Base-by-base conservation (phyloP, 164 flowering plant species). In the Magnolia officinalis region DNA sequence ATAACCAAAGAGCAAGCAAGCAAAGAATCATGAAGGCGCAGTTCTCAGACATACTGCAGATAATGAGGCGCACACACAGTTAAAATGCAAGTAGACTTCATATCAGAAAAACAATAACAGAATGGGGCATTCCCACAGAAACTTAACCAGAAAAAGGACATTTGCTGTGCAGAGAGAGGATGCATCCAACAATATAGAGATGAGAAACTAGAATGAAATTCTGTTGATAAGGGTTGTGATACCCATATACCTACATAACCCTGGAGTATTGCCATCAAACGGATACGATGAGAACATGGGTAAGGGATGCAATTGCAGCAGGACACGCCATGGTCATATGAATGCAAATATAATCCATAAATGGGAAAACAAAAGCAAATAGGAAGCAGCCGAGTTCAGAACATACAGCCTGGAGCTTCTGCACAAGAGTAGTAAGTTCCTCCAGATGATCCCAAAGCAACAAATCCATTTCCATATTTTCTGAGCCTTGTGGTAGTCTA, bases 381-480 rank as follows among this genome's bases (percentile, higher is more conserved):
- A 23, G 13, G 69, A 75, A 51, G 63, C 52, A 51, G 66, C 9
- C 61, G 64, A 72, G 73, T 20, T 58, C 4, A 76, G 75, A 68
- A 85, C 94, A 77, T 92, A 94, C 98, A 71, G 90, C 89, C 74
- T 80, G 82, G 72, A 94, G 93, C 82, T 81, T 92, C 82, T 86
- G 86, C 73, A 90, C 86, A 63, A 94, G 87, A 83, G 59, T 74
- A 29, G 84, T 81, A 75, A 94, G 87, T 29, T 87, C 84, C 70
- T 87, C 84, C 68, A 90, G 69, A 80, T 87, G 90, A 79, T 89
- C 74, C 97, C 92, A 92, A 73, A 94, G 90, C 80, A 90, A 74
- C 74, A 74, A 70, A 29, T 81, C 85, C 85, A 78, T 74, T 50
- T 83, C 89, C 80, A 81, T n/a, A 72, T 59, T 72, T 23, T 79